Conservation (phyloP, 108 stramenopile species). For the Conticribra weissflogii region DNA sequence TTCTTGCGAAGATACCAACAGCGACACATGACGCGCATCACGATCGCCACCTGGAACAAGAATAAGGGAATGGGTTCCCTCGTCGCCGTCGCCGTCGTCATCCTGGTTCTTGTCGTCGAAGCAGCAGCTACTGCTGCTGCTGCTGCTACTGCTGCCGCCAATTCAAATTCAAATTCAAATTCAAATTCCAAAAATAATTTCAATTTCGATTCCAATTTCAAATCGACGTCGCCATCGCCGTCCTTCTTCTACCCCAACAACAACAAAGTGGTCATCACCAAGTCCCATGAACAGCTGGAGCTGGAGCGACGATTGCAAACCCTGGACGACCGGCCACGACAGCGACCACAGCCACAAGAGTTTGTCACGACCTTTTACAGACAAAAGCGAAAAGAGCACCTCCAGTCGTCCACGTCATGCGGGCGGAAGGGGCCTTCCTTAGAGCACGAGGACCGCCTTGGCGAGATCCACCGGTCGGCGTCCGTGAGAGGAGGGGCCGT, state of each 20-base stretch:
- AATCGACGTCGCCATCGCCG: background rate
- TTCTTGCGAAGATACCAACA: no score
- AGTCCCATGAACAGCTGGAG: background rate
- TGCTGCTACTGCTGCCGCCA: no score
- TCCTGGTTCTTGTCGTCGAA: no score
- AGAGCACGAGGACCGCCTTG: background rate
- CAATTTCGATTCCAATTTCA: background rate
- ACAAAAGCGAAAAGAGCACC: background rate
- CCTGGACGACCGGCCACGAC: background rate
- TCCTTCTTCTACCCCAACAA: background rate
- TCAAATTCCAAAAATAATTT: no score
- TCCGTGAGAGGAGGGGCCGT: background rate
- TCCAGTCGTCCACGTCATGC: background rate
- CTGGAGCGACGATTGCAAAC: background rate
- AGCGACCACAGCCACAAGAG: background rate
- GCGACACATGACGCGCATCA: no score
- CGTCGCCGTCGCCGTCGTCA: no score
- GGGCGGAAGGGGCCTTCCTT: no score
- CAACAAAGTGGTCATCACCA: background rate
- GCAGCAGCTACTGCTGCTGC: no score
- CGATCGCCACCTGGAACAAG: no score
- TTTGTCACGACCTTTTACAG: background rate
- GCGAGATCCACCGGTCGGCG: background rate
- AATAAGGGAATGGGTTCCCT: no score
- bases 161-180: no score